Evolutionary conservation across 1,284 basidiomycete species (phyloP), one percentile per base, ranked within the genome.

Genomic region (Rhodotorula sp.): DNA sequence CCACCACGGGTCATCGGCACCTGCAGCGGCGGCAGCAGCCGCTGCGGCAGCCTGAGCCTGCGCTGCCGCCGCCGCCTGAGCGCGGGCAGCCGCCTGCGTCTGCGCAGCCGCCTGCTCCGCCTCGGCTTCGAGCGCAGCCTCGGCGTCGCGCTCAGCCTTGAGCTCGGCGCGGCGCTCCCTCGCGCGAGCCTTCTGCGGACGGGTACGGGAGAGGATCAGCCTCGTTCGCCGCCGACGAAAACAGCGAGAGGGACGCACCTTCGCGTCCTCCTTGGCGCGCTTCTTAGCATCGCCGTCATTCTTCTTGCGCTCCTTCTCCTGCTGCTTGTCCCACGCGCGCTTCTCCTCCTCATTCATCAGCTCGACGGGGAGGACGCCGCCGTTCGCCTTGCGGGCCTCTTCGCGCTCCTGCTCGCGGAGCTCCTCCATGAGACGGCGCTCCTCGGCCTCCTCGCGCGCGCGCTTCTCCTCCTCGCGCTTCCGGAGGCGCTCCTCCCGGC

Each of bases 1-100:
- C 67, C 90, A 87, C 92, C 92, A 94, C 63, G 88, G 89, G 29
- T 77, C 84, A 80, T 73, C 60, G 50, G 66, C 55, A 19, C 58
- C 60, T 3, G 37, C 53, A 13, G 57, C 69, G 27, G 60, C 56
- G 19, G 37, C 61, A 25, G 44, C 36, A 44, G 65, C 53, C 6
- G 78, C 76, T 21, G 76, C 73, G 19, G 56, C 44, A 4, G 63
- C 63, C 34, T 50, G 34, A 2, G 44, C 62, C 25, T 54, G 53
- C 10, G n/a, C 44, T 1, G 78, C 76, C n/a, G 75, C 72, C 17
- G 50, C 34, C 2, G 63, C 63, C 39, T 60, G 51, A 3, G 44
- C 62, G 27, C 44, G 54, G 8, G n/a, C 46, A 10, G 54, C 53
- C 8, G 41, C 48, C 29, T 56, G 17, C 3, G 21, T 44, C 41